Base-by-base conservation (phyloP, 495 filamentous ascomycete species). In the Aspergillus leporis region DNA sequence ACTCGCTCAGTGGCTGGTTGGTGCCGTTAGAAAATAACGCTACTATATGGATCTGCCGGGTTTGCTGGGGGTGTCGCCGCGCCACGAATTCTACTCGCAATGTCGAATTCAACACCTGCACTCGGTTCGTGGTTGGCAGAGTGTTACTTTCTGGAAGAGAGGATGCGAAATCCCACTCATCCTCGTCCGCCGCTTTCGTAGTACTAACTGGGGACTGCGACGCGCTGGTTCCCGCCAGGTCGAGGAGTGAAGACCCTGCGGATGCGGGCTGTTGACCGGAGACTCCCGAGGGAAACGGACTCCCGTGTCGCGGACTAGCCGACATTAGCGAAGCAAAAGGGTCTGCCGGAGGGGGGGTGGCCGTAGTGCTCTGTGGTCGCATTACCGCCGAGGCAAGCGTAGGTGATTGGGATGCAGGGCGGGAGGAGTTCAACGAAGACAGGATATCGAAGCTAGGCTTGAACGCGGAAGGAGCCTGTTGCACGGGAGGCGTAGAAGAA, bases 151-250 rank as follows among this genome's bases (percentile, higher is more conserved):
- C 84, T 0, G 92, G 92, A 3, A 98, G 76, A 0, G 94, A 90
- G 5, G 94, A 97, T 8, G 90, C 81, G 66, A 98, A 98, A 36
- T 86, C 85, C 94, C 94, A 98, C 64, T 98, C 94, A 61, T 98
- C 94, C 53, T 87, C 78, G 62, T 67, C 75, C 28, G 68, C 59
- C 25, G 74, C 64, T 53, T 71, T 67, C 28, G 60, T 60, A 12
- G 57, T 31, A 25, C 66, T 55, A 32, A 73, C 65, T 19, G 58
- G 58, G 56, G 66, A 65, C 41, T 55, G 58, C 22, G 66, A 53
- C 23, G 69, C 54, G 46, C 55, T 56, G 4, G 61, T 52, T 13
- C 62, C 74, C 7, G 59, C 62, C 21, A 82, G 67, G 58, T 81
- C 77, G 46, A 83, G 74, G 30, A 83, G 61, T 9, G 79, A 77